phyloP scores from a whole-genome alignment of 2,329 filamentous ascomycete genomes.

The Arthrobotrys sinensis region DNA sequence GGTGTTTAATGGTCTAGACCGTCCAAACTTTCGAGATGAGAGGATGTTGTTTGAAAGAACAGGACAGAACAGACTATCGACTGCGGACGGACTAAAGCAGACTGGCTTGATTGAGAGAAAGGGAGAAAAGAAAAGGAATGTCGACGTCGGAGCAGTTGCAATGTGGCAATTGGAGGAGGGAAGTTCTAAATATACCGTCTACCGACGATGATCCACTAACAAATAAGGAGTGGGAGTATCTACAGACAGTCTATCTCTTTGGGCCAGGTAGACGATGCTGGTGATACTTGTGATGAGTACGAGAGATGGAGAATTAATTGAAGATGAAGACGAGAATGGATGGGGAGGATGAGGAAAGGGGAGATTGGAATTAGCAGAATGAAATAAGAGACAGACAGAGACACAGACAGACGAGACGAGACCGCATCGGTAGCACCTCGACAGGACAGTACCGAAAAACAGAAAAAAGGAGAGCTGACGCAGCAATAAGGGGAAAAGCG shows the following conservation, averaged over 20 bases:
- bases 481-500: conserved; percentile 52
- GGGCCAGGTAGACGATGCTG: too few relatives aligned
- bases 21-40: too few relatives aligned
- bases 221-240: too few relatives aligned
- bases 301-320: neutral
- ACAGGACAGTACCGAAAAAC: neutral
- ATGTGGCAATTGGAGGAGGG: neutral
- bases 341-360: conserved; percentile 5
- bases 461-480: conserved; percentile 31
- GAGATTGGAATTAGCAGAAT: conserved; percentile 1
- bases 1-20: too few relatives aligned
- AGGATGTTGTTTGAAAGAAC: too few relatives aligned
- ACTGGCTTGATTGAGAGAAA: neutral
- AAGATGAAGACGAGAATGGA: neutral
- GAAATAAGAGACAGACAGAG: neutral
- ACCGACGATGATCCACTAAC: neutral
- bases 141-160: neutral
- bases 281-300: too few relatives aligned
- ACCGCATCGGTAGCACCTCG: neutral
- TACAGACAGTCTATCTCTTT: too few relatives aligned
- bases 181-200: neutral
- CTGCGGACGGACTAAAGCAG: too few relatives aligned
- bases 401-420: neutral
- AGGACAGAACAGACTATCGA: too few relatives aligned
- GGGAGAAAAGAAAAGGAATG: conserved; percentile 1